Conservation (phyloP, 2,329 filamentous ascomycete species). For the Dothiorella sarmentorum region DNA sequence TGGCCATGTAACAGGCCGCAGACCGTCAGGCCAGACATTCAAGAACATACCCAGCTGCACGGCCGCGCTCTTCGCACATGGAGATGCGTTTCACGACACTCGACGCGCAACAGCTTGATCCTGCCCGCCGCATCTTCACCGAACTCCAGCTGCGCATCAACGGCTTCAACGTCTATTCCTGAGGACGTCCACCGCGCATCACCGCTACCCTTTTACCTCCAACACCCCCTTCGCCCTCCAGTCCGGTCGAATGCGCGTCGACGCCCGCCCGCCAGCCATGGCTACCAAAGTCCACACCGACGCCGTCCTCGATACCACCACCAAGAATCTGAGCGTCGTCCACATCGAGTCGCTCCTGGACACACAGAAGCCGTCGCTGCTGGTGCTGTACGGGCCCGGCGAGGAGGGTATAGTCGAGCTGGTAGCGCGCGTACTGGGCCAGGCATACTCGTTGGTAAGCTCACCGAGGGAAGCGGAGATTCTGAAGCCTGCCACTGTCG, state of each 20-base stretch:
- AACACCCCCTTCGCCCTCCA: not conserved
- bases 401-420: conserved; percentile 72
- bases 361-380: conserved; percentile 35
- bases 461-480: conserved; percentile 54
- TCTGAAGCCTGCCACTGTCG: conserved; percentile 61
- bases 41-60: conserved; percentile 15
- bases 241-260: conserved; percentile 21
- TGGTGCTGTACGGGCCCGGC: conserved; percentile 64
- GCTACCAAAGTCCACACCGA: conserved; percentile 32
- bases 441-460: conserved; percentile 60
- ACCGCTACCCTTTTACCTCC: not conserved
- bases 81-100: conserved; percentile 15
- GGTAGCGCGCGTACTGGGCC: conserved; percentile 76
- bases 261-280: conserved; percentile 27
- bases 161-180: conserved; percentile 43
- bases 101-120: conserved; percentile 14
- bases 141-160: conserved; percentile 40
- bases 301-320: conserved; percentile 29
- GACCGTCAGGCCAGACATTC: conserved; percentile 16
- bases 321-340: conserved; percentile 32
- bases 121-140: conserved; percentile 35
- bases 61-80: conserved; percentile 12
- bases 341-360: conserved; percentile 35
- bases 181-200: conserved; percentile 21
- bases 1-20: conserved; percentile 16